Evolutionary conservation across 129 eudicot species (phyloP).

Genomic region (Sambucus nigra): DNA sequence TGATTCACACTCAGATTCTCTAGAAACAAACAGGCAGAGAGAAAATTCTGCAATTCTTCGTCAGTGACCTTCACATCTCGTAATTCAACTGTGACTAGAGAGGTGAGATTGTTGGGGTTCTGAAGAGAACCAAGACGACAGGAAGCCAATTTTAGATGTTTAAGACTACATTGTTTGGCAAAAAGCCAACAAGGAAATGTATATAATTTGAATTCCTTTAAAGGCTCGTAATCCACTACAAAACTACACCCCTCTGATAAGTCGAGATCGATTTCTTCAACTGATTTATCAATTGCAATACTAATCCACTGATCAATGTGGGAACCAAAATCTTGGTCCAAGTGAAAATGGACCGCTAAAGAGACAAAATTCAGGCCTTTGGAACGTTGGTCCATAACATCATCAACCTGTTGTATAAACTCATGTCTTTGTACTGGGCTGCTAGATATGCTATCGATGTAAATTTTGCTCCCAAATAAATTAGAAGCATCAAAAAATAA

Average conservation of each 20-base stretch:
- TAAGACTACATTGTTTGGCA: background rate
- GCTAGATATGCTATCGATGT: background rate
- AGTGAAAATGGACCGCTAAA: slow-evolving; percentile 4
- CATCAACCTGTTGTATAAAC: slow-evolving; percentile 10
- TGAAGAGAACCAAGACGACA: slow-evolving; percentile 7
- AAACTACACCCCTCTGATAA: slow-evolving; percentile 7
- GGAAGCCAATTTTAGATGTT: slow-evolving; percentile 13
- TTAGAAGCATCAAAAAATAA: slow-evolving; percentile 4
- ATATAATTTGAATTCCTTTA: background rate
- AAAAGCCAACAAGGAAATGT: slow-evolving; percentile 10
- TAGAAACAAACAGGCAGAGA: slow-evolving; percentile 8
- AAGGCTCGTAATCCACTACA: background rate
- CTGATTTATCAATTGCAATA: slow-evolving; percentile 15
- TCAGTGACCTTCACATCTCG: slow-evolving; percentile 8
- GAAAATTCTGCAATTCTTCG: slow-evolving; percentile 9
- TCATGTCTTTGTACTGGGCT: background rate
- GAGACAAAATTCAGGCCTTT: slow-evolving; percentile 17
- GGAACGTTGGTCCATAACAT: slow-evolving; percentile 12
- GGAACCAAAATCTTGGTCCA: slow-evolving; percentile 2
- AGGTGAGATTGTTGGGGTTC: slow-evolving; percentile 1
- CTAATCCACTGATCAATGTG: slow-evolving; percentile 14
- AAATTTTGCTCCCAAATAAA: slow-evolving; percentile 1
- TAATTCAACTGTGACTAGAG: slow-evolving; percentile 14
- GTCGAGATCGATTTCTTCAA: slow-evolving; percentile 17
- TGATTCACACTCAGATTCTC: slow-evolving; percentile 9